phyloP scores from a whole-genome alignment of 176 grass and related monocot species.

The Phoenix dactylifera region DNA sequence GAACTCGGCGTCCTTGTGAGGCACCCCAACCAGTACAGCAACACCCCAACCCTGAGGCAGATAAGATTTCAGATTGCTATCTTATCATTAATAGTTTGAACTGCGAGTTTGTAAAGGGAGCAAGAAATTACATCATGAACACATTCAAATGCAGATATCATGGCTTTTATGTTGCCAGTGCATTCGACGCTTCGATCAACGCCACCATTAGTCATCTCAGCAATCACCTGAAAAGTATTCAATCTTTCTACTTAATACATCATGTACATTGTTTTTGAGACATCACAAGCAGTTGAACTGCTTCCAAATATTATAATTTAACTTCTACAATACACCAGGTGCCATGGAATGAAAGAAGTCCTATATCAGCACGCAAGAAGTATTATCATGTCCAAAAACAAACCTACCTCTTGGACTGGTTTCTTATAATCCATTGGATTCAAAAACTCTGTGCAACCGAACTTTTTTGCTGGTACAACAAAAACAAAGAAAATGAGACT shows the following conservation, averaged over 20 bases:
- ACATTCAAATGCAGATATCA: slow-evolving; percentile 85
- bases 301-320: no score
- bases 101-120: background rate
- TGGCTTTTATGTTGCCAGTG: slow-evolving; percentile 66
- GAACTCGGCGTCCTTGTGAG: slow-evolving; percentile 70
- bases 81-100: no score
- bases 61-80: no score
- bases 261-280: no score
- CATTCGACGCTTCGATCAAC: slow-evolving; percentile 81
- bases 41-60: slow-evolving; percentile 68
- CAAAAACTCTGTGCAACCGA: slow-evolving; percentile 12
- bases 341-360: background rate
- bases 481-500: background rate
- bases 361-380: background rate
- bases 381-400: background rate
- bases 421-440: slow-evolving; percentile 3
- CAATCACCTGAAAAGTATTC: slow-evolving; percentile 43
- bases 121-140: slow-evolving; percentile 61
- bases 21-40: slow-evolving; percentile 74
- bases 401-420: slow-evolving; percentile 16
- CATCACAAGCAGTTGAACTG: no score
- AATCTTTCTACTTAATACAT: no score
- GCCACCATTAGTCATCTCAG: slow-evolving; percentile 79
- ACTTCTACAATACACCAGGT: no score
- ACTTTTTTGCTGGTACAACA: slow-evolving; percentile 50